Percentiles rank a stretch among this genome's conserved stretches.
phyloP scores from a whole-genome alignment of 805 yeast genomes.

The Candida coquimbonensis region DNA sequence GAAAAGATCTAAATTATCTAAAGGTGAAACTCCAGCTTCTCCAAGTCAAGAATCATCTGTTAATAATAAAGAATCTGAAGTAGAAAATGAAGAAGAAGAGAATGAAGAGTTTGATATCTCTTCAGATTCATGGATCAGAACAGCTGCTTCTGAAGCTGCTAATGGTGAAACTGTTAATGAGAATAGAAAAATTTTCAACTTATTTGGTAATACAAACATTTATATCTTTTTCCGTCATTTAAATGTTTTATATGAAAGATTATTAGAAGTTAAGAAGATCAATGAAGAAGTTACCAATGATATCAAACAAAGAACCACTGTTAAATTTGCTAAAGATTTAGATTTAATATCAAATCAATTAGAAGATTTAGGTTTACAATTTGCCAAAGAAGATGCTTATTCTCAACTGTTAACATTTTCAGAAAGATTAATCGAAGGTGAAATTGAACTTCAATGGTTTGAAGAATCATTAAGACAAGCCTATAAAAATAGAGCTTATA shows the following conservation, averaged over 20 bases:
- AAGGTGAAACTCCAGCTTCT: slow-evolving; percentile 23
- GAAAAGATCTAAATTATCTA: slow-evolving; percentile 40
- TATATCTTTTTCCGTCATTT: slow-evolving; percentile 86
- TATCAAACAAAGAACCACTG: slow-evolving; percentile 51
- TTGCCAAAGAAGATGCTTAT: slow-evolving; percentile 64
- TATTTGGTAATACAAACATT: slow-evolving; percentile 83
- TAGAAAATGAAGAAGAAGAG: slow-evolving; percentile 21
- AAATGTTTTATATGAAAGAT: slow-evolving; percentile 73
- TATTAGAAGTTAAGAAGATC: slow-evolving; percentile 67
- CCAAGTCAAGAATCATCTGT: slow-evolving; percentile 13
- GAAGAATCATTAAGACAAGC: slow-evolving; percentile 96
- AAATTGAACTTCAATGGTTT: slow-evolving; percentile 87
- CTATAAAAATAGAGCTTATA: slow-evolving; percentile 87
- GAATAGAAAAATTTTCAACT: slow-evolving; percentile 53
- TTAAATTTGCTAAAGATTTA: slow-evolving; percentile 80
- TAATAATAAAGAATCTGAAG: background rate
- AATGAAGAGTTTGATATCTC: slow-evolving; percentile 14
- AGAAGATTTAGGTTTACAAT: slow-evolving; percentile 71
- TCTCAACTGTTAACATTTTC: slow-evolving; percentile 70
- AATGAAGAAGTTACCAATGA: slow-evolving; percentile 70
- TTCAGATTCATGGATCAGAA: slow-evolving; percentile 25
- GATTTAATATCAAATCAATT: slow-evolving; percentile 75
- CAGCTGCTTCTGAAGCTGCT: slow-evolving; percentile 16
- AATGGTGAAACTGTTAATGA: slow-evolving; percentile 24
- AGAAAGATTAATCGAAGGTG: slow-evolving; percentile 77